phyloP scores from a whole-genome alignment of 2,329 filamentous ascomycete species.

The Cercospora sp. region DNA sequence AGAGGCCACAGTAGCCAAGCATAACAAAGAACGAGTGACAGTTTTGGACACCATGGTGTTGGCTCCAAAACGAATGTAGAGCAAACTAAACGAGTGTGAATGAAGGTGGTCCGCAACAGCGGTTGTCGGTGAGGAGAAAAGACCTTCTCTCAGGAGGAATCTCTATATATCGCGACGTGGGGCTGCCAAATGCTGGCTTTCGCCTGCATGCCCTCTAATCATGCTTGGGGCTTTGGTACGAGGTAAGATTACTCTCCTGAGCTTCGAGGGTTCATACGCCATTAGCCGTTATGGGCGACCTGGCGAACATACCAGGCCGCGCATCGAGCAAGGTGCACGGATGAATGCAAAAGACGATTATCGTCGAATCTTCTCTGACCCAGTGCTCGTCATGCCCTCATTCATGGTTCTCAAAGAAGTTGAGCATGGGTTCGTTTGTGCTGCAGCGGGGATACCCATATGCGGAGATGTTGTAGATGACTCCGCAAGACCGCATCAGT shows the following conservation, averaged over 20 bases:
- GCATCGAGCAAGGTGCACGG: background rate
- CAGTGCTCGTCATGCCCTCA: background rate
- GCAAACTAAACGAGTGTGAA: constrained; percentile 20
- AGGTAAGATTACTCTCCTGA: constrained; percentile 17
- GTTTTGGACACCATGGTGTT: constrained; percentile 19
- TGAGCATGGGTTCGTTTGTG: background rate
- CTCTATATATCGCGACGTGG: constrained; percentile 19
- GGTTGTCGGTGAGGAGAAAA: constrained; percentile 15
- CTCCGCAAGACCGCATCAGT: background rate
- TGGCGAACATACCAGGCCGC: constrained; percentile 2
- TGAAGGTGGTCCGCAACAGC: constrained; percentile 15
- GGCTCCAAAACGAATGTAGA: constrained; percentile 12
- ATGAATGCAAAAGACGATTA: background rate
- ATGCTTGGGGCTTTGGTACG: constrained; percentile 11
- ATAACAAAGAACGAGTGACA: constrained; percentile 24
- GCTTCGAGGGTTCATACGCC: constrained; percentile 1
- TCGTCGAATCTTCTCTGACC: background rate
- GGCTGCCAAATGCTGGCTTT: constrained; percentile 5
- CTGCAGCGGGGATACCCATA: background rate
- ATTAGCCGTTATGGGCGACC: background rate
- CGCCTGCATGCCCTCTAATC: constrained; percentile 13
- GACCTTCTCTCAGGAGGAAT: constrained; percentile 1
- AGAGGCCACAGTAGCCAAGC: constrained; percentile 16
- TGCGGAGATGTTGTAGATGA: background rate
- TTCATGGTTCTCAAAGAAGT: background rate